Evolutionary conservation across 306 rosid genomes (phyloP).

Genomic region (Cicer chorassanicum): DNA sequence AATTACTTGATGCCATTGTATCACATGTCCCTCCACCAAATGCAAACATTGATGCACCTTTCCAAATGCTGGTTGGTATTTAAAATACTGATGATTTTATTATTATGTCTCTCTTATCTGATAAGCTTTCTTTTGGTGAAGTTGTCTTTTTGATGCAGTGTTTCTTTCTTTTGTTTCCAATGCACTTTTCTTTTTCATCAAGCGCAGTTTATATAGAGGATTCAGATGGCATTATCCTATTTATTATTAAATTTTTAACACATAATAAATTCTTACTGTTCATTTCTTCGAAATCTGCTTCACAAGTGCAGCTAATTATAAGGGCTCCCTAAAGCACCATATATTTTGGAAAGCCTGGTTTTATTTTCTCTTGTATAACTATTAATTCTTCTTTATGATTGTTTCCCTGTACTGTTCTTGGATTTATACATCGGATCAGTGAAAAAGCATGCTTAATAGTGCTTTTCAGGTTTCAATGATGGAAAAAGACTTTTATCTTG

Average conservation of each 20-base stretch:
- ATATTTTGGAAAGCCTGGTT: constrained; percentile 31
- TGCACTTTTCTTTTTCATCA: constrained; percentile 19
- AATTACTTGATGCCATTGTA: constrained; percentile 82
- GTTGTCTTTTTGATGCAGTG: constrained; percentile 31
- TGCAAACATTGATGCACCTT: constrained; percentile 72
- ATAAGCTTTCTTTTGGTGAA: constrained; percentile 39
- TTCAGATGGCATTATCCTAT: constrained; percentile 8
- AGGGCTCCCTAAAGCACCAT: background rate
- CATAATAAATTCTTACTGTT: constrained; percentile 24
- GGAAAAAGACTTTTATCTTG: constrained; percentile 91
- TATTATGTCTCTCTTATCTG: constrained; percentile 5
- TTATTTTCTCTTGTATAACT: constrained; percentile 28
- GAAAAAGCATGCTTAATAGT: constrained; percentile 56
- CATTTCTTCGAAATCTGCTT: constrained; percentile 19
- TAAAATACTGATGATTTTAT: constrained; percentile 33
- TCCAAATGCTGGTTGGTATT: constrained; percentile 96
- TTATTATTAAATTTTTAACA: constrained; percentile 3
- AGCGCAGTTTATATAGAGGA: constrained; percentile 1
- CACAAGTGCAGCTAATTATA: constrained; percentile 16
- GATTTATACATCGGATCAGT: constrained; percentile 44
- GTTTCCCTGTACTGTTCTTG: constrained; percentile 9
- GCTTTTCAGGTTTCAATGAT: constrained; percentile 93
- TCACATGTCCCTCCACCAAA: constrained; percentile 77
- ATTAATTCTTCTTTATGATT: constrained; percentile 20
- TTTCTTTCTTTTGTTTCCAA: constrained; percentile 32